Conservation (phyloP, 441 rosid genomes). For the Syzygium malaccense region DNA sequence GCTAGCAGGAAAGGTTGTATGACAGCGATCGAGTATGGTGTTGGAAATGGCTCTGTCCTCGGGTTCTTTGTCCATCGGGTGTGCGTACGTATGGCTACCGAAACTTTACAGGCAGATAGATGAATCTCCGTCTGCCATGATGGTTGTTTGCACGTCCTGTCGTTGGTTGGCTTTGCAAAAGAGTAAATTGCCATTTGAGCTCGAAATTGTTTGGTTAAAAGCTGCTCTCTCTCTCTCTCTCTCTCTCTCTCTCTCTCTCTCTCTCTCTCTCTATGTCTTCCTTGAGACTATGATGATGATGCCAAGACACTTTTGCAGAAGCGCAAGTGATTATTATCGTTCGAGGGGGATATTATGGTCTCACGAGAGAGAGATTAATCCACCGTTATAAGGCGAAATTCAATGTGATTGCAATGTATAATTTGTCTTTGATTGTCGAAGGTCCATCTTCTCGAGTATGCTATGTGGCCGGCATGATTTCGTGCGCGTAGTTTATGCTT, state of each 20-base stretch:
- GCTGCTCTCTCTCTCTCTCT: neutral
- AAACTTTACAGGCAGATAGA: neutral
- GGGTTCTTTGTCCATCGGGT: neutral
- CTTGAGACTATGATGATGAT: neutral
- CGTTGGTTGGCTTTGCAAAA: neutral
- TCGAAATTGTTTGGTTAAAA: neutral
- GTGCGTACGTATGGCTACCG: neutral
- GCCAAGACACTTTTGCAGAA: neutral
- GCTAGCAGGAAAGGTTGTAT: neutral
- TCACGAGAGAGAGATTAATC: neutral
- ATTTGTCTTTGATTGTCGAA: neutral
- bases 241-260: no score
- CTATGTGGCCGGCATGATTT: neutral
- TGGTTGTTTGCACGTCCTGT: neutral
- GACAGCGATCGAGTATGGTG: neutral
- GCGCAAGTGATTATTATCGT: neutral
- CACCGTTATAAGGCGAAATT: neutral
- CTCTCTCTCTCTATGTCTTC: neutral
- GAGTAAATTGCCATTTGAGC: neutral
- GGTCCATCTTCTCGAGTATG: neutral
- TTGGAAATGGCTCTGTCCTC: neutral
- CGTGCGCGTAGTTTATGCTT: neutral
- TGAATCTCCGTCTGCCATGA: neutral
- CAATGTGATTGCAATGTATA: neutral
- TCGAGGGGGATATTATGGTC: neutral